Percentiles rank a stretch among this genome's conserved stretches.
These are phyloP conservation scores for Sarocladium kiliense DNA, from an alignment of 2,329 filamentous ascomycete genomes.

Conservation along the genomic window DNA sequence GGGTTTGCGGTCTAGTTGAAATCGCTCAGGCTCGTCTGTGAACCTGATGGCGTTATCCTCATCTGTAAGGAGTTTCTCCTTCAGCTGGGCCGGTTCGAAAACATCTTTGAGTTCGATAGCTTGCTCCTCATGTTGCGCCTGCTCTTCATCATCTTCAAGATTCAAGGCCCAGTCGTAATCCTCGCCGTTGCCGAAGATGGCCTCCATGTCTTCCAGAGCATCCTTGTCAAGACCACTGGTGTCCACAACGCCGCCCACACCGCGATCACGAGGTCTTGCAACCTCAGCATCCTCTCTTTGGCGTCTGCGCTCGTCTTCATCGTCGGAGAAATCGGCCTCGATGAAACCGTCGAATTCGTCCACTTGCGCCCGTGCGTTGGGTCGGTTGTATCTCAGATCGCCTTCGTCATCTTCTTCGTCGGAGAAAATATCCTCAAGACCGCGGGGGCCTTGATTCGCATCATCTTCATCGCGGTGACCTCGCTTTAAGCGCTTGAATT, in stretches of 20 bases:
- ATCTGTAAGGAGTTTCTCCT: slow-evolving; percentile 91
- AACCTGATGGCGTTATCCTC: slow-evolving; percentile 88
- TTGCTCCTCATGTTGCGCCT: slow-evolving; percentile 72
- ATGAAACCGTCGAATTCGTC: slow-evolving; percentile 96
- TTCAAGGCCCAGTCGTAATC: slow-evolving; percentile 95
- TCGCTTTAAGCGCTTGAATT: slow-evolving; percentile 95
- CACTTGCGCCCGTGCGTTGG: slow-evolving; percentile 49
- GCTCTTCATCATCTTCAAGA: slow-evolving; percentile 80
- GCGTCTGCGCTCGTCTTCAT: slow-evolving; percentile 71
- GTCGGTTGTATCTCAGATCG: slow-evolving; percentile 46
- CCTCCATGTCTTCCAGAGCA: slow-evolving; percentile 90
- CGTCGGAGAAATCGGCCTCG: slow-evolving; percentile 88
- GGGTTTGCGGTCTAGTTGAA: slow-evolving; percentile 83
- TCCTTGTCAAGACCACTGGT: slow-evolving; percentile 85
- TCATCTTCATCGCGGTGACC: slow-evolving; percentile 75
- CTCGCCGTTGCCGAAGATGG: slow-evolving; percentile 90
- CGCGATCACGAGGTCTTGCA: slow-evolving; percentile 71
- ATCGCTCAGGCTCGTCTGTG: slow-evolving; percentile 86
- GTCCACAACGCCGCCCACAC: slow-evolving; percentile 66
- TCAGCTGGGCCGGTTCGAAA: slow-evolving; percentile 92
- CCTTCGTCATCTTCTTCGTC: slow-evolving; percentile 80
- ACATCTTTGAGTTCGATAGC: slow-evolving; percentile 93
- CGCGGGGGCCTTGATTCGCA: slow-evolving; percentile 58
- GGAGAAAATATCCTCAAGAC: slow-evolving; percentile 88
- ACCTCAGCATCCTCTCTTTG: slow-evolving; percentile 85